Conservation (phyloP, 148 eudicot species). For the Heliosperma pusillum region DNA sequence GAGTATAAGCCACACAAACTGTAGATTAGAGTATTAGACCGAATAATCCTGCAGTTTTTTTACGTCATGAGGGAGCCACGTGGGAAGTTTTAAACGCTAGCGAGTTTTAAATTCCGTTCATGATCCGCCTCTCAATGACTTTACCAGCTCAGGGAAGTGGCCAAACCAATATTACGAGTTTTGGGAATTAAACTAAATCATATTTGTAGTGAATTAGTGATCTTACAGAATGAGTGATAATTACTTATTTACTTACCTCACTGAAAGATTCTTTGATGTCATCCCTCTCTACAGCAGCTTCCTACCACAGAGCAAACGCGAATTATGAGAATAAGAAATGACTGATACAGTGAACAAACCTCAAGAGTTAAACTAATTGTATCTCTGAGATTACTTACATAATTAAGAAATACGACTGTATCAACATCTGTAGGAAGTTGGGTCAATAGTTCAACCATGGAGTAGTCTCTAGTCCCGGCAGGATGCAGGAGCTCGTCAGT, state of each 20-base stretch:
- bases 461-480: conserved; percentile 61
- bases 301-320: conserved; percentile 36
- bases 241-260: no score
- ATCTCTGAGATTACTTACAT: conserved; percentile 38
- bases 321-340: neutral
- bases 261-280: conserved; percentile 66
- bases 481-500: conserved; percentile 87
- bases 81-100: no score
- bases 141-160: no score
- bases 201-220: neutral
- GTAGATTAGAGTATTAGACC: neutral
- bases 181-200: no score
- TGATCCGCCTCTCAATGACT: no score
- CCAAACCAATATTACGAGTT: no score
- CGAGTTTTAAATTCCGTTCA: no score
- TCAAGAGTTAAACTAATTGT: neutral
- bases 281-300: conserved; percentile 66
- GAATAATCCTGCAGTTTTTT: neutral
- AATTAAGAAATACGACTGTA: conserved; percentile 57
- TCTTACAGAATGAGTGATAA: neutral
- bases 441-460: conserved; percentile 45
- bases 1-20: neutral
- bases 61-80: neutral
- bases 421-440: conserved; percentile 56
- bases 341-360: conserved; percentile 48